Percentiles rank a stretch among this genome's conserved stretches.
phyloP scores from a whole-genome alignment of 176 grass and related monocot species.

The Ensete ventricosum region DNA sequence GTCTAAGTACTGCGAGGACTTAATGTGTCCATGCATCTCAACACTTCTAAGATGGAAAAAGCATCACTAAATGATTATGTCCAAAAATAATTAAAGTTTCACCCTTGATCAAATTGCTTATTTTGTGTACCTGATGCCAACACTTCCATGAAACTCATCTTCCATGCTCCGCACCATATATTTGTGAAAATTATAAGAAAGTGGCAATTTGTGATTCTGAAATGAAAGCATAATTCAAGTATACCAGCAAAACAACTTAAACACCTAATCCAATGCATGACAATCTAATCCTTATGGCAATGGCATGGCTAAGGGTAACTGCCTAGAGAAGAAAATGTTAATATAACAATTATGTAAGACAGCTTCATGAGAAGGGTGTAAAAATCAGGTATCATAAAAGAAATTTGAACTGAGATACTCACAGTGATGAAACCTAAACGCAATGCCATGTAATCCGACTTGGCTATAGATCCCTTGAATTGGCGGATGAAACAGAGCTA shows the following conservation, averaged over 20 bases:
- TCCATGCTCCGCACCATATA: conserved; percentile 99
- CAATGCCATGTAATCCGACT: conserved; percentile 86
- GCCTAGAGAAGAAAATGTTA: not conserved
- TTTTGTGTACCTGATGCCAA: conserved; percentile 72
- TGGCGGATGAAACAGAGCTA: conserved; percentile 88
- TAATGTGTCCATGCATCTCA: not conserved
- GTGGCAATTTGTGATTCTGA: conserved; percentile 74
- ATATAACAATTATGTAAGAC: conserved; percentile 7
- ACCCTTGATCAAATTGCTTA: not conserved
- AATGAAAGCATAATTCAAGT: conserved; percentile 12
- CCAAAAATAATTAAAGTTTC: not conserved
- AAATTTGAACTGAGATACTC: conserved; percentile 22
- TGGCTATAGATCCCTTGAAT: conserved; percentile 81
- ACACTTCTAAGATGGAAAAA: not conserved
- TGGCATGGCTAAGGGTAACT: not conserved
- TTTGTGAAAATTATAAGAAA: conserved; percentile 97
- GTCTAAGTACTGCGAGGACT: not conserved
- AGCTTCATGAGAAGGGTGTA: conserved; percentile 5
- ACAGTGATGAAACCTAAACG: conserved; percentile 86
- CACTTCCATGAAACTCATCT: conserved; percentile 79
- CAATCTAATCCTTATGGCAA: not conserved
- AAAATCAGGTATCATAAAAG: not conserved
- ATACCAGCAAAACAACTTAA: not conserved
- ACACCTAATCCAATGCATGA: not conserved
- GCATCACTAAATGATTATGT: not conserved